Percentiles rank a stretch among this genome's conserved stretches.
Conservation (phyloP, 2,329 filamentous ascomycete species). For the Xylariaceae sp. region DNA sequence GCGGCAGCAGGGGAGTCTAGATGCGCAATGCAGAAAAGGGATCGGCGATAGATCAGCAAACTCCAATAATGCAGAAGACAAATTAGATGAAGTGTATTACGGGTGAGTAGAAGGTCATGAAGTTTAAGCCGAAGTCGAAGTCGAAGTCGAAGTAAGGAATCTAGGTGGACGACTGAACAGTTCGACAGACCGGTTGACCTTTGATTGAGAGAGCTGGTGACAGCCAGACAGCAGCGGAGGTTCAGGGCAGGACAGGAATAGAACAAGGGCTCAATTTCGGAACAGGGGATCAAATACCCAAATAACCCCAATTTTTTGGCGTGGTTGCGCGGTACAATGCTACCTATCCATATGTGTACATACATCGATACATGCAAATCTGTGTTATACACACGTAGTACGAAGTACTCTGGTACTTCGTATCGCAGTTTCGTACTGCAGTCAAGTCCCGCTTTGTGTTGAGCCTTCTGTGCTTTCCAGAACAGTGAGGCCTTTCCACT, state of each 20-base stretch:
- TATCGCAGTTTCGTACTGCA: too few relatives aligned
- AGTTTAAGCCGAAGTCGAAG: conserved; percentile 22
- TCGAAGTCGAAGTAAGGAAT: conserved; percentile 23
- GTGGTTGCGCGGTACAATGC: background rate
- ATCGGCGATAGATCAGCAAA: conserved; percentile 10
- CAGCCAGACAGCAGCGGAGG: too few relatives aligned
- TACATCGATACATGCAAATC: too few relatives aligned
- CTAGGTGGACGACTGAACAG: background rate
- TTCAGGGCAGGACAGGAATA: background rate
- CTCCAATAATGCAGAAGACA: conserved; percentile 19
- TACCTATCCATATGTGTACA: too few relatives aligned
- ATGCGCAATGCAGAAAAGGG: conserved; percentile 9
- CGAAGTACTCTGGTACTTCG: too few relatives aligned
- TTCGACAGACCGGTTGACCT: background rate
- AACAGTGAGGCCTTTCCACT: background rate
- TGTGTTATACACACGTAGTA: too few relatives aligned
- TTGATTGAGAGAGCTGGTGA: background rate
- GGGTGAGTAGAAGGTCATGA: conserved; percentile 18
- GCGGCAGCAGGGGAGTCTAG: conserved; percentile 4
- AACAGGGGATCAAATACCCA: background rate
- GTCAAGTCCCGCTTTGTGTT: background rate
- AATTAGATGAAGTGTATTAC: conserved; percentile 24
- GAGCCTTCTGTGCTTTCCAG: background rate
- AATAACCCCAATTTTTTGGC: background rate
- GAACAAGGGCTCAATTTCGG: background rate